These are phyloP conservation scores for Dactylellina leptospora DNA, from an alignment of 2,329 filamentous ascomycete genomes.

Conservation along the genomic window DNA sequence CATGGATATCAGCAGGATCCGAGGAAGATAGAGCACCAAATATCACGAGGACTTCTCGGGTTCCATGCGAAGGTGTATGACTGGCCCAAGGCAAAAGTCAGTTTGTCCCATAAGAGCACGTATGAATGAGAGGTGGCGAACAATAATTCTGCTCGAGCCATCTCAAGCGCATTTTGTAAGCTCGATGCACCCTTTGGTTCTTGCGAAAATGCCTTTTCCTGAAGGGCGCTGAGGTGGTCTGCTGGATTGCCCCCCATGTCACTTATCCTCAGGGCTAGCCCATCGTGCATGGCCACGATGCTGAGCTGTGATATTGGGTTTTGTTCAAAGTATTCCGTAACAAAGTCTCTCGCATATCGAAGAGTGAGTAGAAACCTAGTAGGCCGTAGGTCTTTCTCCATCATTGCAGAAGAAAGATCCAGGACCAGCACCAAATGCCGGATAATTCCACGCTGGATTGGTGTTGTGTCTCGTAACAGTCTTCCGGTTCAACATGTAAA, in stretches of 20 bases:
- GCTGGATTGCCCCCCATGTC: conserved; percentile 91
- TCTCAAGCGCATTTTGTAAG: conserved; percentile 93
- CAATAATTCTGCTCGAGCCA: conserved; percentile 91
- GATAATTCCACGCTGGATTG: conserved; percentile 94
- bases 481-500: too few species aligned
- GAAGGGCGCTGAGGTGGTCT: conserved; percentile 81
- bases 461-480: conserved; percentile 90
- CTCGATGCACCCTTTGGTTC: conserved; percentile 79
- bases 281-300: conserved; percentile 91
- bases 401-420: conserved; percentile 92
- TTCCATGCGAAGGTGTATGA: conserved; percentile 91
- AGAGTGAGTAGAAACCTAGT: conserved; percentile 84
- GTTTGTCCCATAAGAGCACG: background rate
- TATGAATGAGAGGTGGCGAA: conserved; percentile 60
- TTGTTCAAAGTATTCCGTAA: conserved; percentile 95
- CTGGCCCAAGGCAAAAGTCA: conserved; percentile 62
- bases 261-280: conserved; percentile 82
- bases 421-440: conserved; percentile 91
- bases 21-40: conserved; percentile 89
- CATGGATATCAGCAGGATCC: conserved; percentile 94
- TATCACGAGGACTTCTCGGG: conserved; percentile 87
- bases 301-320: conserved; percentile 97
- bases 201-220: conserved; percentile 69
- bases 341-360: conserved; percentile 84
- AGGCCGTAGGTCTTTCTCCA: conserved; percentile 91